Percentiles rank a stretch among this genome's conserved stretches.
phyloP scores from a whole-genome alignment of 1,284 basidiomycete genomes.

The Leucocoprinus gongylophorus region DNA sequence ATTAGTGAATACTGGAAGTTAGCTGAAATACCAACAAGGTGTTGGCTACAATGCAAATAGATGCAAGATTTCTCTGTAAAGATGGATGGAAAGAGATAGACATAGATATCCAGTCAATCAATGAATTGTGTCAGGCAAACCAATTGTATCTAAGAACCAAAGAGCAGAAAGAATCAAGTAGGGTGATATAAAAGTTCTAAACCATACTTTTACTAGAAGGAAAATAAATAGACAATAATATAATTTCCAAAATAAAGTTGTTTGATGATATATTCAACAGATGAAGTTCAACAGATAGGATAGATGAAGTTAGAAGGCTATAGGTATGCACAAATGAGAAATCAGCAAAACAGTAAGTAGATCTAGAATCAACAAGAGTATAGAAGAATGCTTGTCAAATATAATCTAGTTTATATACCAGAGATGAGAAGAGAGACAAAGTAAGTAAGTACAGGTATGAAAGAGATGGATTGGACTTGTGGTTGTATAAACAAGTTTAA shows the following conservation, averaged over 20 bases:
- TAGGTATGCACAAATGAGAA: background rate
- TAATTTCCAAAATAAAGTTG: background rate
- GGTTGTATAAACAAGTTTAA: no score
- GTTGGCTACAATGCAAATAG: background rate
- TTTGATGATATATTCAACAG: background rate
- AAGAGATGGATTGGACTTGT: background rate
- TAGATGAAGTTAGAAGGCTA: background rate
- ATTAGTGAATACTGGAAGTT: no score
- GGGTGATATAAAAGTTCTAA: constrained; percentile 8
- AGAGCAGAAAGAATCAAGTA: constrained; percentile 9
- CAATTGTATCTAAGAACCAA: constrained; percentile 16
- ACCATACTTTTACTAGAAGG: constrained; percentile 4
- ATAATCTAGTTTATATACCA: background rate
- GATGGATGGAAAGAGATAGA: background rate
- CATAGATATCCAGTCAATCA: no score
- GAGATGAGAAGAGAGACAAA: background rate
- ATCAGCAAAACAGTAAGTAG: no score
- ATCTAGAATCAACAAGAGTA: background rate
- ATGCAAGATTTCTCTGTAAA: background rate
- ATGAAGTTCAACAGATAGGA: background rate
- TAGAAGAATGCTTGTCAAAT: background rate
- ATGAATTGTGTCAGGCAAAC: no score
- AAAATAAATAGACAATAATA: background rate
- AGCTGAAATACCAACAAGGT: no score
- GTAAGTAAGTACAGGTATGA: background rate